These are phyloP conservation scores for Macroventuria anomochaeta DNA, from an alignment of 2,329 filamentous ascomycete species.

Conservation along the genomic window DNA sequence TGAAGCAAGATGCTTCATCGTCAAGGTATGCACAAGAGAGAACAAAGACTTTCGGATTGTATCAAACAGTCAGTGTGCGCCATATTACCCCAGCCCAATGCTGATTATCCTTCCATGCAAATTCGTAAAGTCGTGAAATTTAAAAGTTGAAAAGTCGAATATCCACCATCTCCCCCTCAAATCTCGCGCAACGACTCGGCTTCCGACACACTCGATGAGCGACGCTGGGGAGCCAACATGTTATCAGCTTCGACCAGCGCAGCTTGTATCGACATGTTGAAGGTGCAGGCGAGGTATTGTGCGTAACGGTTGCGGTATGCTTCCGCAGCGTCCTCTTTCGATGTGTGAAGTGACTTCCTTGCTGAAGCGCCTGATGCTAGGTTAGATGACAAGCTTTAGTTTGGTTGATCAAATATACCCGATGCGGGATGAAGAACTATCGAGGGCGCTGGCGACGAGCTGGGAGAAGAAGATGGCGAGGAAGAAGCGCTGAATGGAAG, in stretches of 20 bases:
- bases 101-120: slow-evolving; percentile 28
- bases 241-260: slow-evolving; percentile 47
- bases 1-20: slow-evolving; percentile 22
- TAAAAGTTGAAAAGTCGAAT: slow-evolving; percentile 27
- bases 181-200: slow-evolving; percentile 43
- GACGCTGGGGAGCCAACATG: slow-evolving; percentile 43
- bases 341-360: slow-evolving; percentile 45
- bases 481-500: slow-evolving; percentile 46
- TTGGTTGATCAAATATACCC: slow-evolving; percentile 50
- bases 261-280: slow-evolving; percentile 50
- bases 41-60: slow-evolving; percentile 34
- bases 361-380: slow-evolving; percentile 40
- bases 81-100: slow-evolving; percentile 30
- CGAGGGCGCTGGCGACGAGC: slow-evolving; percentile 41
- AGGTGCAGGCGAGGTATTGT: slow-evolving; percentile 49
- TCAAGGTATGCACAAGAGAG: slow-evolving; percentile 30
- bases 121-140: slow-evolving; percentile 21
- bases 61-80: slow-evolving; percentile 25
- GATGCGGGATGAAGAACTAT: slow-evolving; percentile 50
- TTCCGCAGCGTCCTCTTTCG: slow-evolving; percentile 40
- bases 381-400: slow-evolving; percentile 47
- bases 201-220: slow-evolving; percentile 45
- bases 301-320: slow-evolving; percentile 48
- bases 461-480: slow-evolving; percentile 46
- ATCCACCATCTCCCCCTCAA: slow-evolving; percentile 21